These are phyloP conservation scores for Ascochyta lentis DNA, from an alignment of 2,329 filamentous ascomycete species.

Conservation along the genomic window DNA sequence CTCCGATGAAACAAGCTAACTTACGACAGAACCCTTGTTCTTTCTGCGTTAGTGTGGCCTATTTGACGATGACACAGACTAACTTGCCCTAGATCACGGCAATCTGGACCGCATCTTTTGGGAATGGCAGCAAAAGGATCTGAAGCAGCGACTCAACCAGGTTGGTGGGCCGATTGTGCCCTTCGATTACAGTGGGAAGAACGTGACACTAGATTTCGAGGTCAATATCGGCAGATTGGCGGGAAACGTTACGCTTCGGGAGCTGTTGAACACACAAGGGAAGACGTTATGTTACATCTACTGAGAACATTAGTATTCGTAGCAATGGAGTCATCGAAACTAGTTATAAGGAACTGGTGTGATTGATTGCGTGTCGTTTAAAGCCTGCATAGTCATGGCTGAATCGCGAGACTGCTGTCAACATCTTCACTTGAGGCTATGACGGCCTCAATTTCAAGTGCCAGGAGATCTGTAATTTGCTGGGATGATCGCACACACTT, in stretches of 20 bases:
- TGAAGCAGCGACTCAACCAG: conserved; percentile 31
- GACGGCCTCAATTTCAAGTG: background rate
- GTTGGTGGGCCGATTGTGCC: conserved; percentile 13
- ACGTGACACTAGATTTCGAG: conserved; percentile 45
- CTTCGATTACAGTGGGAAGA: conserved; percentile 26
- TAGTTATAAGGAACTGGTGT: background rate
- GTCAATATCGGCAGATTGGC: conserved; percentile 42
- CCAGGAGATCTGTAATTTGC: background rate
- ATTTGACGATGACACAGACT: background rate
- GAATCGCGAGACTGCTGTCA: background rate
- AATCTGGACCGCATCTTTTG: background rate
- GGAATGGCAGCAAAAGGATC: background rate
- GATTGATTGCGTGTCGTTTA: background rate
- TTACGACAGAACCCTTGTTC: conserved; percentile 25
- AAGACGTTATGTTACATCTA: conserved; percentile 33
- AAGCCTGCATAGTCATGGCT: background rate
- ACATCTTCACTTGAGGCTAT: background rate
- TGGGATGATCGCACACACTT: background rate
- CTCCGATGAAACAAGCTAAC: background rate
- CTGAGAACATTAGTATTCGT: conserved; percentile 4
- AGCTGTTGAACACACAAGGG: conserved; percentile 38
- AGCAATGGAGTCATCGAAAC: too few relatives aligned
- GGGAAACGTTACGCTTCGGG: conserved; percentile 31
- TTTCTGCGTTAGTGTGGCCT: background rate
- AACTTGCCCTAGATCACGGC: background rate